phyloP scores from a whole-genome alignment of 2,329 filamentous ascomycete genomes.

The Fusarium cyanostomum region DNA sequence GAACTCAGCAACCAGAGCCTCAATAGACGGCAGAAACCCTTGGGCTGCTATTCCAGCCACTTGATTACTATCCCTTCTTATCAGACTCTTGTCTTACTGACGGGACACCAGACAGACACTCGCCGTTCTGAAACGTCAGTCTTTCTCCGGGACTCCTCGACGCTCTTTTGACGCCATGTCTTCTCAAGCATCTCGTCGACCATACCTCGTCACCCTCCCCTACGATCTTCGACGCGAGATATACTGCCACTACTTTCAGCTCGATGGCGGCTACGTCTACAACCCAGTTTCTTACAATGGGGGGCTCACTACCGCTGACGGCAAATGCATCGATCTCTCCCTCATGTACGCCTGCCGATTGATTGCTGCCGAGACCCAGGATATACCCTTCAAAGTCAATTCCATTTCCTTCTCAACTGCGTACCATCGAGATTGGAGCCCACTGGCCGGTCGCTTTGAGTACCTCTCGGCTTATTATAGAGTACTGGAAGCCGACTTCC shows the following conservation, averaged over 20 bases:
- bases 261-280: conserved; percentile 5
- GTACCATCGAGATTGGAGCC: not conserved
- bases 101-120: no score
- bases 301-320: not conserved
- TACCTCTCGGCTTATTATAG: not conserved
- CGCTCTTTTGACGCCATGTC: no score
- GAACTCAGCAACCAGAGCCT: no score
- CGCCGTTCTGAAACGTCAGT: no score
- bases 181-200: not conserved
- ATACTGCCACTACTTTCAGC: not conserved
- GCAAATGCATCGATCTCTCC: not conserved
- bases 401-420: conserved; percentile 1
- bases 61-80: no score
- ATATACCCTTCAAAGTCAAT: not conserved
- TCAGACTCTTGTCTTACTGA: no score
- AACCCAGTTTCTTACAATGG: not conserved
- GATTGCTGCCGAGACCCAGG: not conserved
- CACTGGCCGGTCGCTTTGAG: conserved; percentile 1
- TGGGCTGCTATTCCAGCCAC: no score
- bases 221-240: not conserved
- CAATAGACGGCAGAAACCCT: no score
- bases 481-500: not conserved
- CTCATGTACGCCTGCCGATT: conserved; percentile 4
- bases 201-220: not conserved
- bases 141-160: no score